Base-by-base conservation (phyloP, 495 filamentous ascomycete species). In the Penicillium malachiteum region DNA sequence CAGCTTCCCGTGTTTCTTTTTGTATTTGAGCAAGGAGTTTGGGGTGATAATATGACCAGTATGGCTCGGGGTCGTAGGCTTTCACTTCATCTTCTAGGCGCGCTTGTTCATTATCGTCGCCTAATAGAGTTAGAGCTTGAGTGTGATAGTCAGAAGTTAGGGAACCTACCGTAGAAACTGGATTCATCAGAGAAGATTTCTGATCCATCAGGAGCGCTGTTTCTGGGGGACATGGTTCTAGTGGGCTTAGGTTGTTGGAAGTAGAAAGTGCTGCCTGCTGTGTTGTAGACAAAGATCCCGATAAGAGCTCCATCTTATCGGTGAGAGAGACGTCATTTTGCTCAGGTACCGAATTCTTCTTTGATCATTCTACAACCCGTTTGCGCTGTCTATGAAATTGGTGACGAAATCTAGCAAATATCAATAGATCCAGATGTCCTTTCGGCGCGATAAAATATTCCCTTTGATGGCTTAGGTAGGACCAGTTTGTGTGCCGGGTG, bases 101-200 rank as follows among this genome's bases (percentile, higher is more conserved):
- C 10, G 62, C 52, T 46, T 73, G 69, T 55, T 76, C 71, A 17
- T 78, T 64, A n/a, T 79, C 78, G 48, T 79, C 78, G 56, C 83
- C 85, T 88, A 55, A 41, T 46, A 68, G 3, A 51, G 70, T 70
- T 53, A 55, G 44, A 1, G 43, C 7, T 48, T 11, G 10, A 18
- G 9, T 52, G 48, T 30, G n/a, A n/a, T 3, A 16, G 41, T 3
- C 17, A 13, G 16, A 14, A 31, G 11, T 10, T 40, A 26, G 21
- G 21, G 13, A 12, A 37, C 54, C 52, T 71, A 83, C 87, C 87
- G 56, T 90, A 89, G 71, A 89, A 89, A 57, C 87, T 86, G 5
- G 87, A 89, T 34, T 89, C 84, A 39, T 85, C 85, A n/a, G 83
- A 86, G 51, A 86, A 57, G 7, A 73, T 48, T 14, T 52, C 49